phyloP scores from a whole-genome alignment of 148 eudicot genomes.

The Vaccinium corymbosum region DNA sequence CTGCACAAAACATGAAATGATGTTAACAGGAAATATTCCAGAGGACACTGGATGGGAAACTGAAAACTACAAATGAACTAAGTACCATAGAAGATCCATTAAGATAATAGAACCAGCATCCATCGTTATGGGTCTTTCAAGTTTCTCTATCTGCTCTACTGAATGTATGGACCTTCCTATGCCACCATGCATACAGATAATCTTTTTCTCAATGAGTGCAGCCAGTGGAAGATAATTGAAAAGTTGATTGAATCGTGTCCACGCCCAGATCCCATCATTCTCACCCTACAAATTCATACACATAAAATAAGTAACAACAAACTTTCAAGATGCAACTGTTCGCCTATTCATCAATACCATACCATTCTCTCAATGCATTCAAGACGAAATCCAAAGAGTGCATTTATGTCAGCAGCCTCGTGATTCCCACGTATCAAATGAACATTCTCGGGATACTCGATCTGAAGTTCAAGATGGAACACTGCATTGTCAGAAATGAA shows the following conservation, averaged over 20 bases:
- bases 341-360: conserved; percentile 47
- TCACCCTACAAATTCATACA: conserved; percentile 60
- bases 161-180: conserved; percentile 91
- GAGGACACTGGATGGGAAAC: background rate
- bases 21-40: background rate
- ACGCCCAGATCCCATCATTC: conserved; percentile 96
- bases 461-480: conserved; percentile 41
- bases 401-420: conserved; percentile 97
- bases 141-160: conserved; percentile 93
- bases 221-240: conserved; percentile 95
- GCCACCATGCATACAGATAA: conserved; percentile 99
- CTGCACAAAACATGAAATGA: conserved; percentile 37
- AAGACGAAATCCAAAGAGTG: conserved; percentile 95
- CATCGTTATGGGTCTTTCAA: conserved; percentile 96
- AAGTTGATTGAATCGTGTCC: conserved; percentile 94
- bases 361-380: conserved; percentile 99
- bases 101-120: conserved; percentile 91
- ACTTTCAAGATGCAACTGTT: background rate
- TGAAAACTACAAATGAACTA: background rate
- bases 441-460: conserved; percentile 89
- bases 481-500: conserved; percentile 13
- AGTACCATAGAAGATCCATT: conserved; percentile 95
- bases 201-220: conserved; percentile 91
- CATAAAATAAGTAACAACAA: conserved; percentile 21
- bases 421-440: conserved; percentile 98